Conservation (phyloP, 106 monocot species). For the Alisma plantagoaquatica region DNA sequence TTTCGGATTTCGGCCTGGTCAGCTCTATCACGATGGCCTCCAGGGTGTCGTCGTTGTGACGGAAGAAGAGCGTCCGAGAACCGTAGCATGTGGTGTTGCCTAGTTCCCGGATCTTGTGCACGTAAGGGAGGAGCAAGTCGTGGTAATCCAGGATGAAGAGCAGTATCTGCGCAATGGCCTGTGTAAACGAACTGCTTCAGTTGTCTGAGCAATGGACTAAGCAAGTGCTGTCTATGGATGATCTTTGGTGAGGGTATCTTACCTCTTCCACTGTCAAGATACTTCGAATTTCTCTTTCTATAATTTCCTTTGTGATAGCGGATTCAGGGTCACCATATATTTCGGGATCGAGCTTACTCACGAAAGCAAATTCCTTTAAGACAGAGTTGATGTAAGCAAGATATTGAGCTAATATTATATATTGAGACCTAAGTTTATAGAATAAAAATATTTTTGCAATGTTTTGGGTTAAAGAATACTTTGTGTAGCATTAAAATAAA, state of each 20-base stretch:
- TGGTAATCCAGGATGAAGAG: conserved; percentile 77
- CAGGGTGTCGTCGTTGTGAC: conserved; percentile 47
- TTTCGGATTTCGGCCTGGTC: conserved; percentile 33
- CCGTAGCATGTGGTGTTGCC: conserved; percentile 78
- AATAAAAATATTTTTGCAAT: no score
- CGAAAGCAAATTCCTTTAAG: conserved; percentile 63
- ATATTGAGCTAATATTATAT: no score
- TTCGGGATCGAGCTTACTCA: conserved; percentile 79
- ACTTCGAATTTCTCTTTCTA: conserved; percentile 51
- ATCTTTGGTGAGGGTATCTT: no score
- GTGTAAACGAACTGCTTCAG: neutral
- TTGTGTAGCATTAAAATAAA: no score
- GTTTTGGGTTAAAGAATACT: no score
- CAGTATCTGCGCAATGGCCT: conserved; percentile 72
- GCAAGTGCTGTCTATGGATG: no score
- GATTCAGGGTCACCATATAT: conserved; percentile 76
- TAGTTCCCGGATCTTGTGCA: conserved; percentile 74
- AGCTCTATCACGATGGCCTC: conserved; percentile 90
- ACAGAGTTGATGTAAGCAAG: no score
- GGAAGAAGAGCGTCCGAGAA: conserved; percentile 81
- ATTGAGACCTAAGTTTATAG: no score
- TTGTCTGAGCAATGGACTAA: no score
- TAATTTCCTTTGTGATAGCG: conserved; percentile 75
- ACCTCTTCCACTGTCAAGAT: conserved; percentile 86
- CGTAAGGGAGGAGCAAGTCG: conserved; percentile 74